Evolutionary conservation across 192 early-diverging fungal genomes (phyloP).

Genomic region (Kappamyces sp.): DNA sequence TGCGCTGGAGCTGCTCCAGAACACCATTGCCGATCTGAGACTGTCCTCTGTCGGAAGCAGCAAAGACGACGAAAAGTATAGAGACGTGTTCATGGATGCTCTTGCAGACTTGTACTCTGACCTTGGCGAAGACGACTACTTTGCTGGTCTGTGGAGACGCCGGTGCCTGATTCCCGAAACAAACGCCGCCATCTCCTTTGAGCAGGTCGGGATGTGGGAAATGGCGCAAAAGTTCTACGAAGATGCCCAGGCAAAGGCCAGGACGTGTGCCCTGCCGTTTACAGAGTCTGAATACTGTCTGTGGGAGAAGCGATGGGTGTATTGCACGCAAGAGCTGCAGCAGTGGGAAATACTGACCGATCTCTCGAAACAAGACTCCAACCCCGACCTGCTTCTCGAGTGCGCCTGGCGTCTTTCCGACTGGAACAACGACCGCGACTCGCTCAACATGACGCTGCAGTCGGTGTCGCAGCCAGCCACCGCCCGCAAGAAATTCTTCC

Average conservation of each 20-base stretch:
- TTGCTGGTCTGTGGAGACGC: constrained; percentile 85
- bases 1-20: constrained; percentile 78
- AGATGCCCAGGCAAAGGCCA: constrained; percentile 84
- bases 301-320: constrained; percentile 98
- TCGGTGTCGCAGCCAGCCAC: constrained; percentile 54
- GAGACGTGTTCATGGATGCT: constrained; percentile 85
- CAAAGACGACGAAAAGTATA: constrained; percentile 82
- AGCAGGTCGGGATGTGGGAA: constrained; percentile 89
- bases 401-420: constrained; percentile 93
- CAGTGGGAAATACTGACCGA: constrained; percentile 97
- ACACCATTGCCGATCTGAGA: constrained; percentile 40
- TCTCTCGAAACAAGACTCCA: constrained; percentile 82
- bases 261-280: constrained; percentile 77
- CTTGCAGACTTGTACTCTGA: constrained; percentile 75
- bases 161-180: constrained; percentile 87
- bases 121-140: constrained; percentile 90
- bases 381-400: constrained; percentile 81
- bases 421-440: constrained; percentile 77
- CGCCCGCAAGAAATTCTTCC: constrained; percentile 77
- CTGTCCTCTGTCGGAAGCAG: constrained; percentile 36
- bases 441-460: constrained; percentile 60
- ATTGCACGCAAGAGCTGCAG: constrained; percentile 83
- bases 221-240: constrained; percentile 89
- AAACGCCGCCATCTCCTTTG: constrained; percentile 90
- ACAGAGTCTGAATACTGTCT: constrained; percentile 92